phyloP scores from a whole-genome alignment of 768 basidiomycete species.

The Saitozyma podzolica region DNA sequence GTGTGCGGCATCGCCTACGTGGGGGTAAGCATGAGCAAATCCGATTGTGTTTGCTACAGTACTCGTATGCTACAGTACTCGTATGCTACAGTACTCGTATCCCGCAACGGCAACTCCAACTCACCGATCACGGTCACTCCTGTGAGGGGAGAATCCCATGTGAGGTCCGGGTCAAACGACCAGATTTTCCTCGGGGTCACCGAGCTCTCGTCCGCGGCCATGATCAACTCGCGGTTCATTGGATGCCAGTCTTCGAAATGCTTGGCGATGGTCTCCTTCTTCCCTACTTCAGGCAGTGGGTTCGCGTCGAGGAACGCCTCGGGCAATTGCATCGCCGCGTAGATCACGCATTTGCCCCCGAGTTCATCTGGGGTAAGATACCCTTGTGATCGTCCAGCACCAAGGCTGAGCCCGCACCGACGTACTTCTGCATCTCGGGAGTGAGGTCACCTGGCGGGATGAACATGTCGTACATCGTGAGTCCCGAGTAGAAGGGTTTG shows the following conservation, averaged over 20 bases:
- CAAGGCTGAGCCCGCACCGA: background rate
- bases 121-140: constrained; percentile 30
- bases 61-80: too few species aligned
- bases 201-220: constrained; percentile 17
- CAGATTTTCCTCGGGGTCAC: background rate
- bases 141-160: constrained; percentile 19
- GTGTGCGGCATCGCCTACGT: too few species aligned
- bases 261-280: constrained; percentile 7
- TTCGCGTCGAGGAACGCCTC: constrained; percentile 2
- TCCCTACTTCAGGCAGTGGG: constrained; percentile 6
- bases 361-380: constrained; percentile 37
- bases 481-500: background rate
- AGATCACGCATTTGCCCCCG: constrained; percentile 28
- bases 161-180: constrained; percentile 17
- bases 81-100: too few species aligned
- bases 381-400: background rate
- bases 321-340: constrained; percentile 22
- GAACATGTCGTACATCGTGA: constrained; percentile 26
- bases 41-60: too few species aligned
- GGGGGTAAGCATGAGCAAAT: background rate
- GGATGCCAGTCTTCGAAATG: constrained; percentile 27
- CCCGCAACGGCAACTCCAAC: background rate
- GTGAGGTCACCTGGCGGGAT: constrained; percentile 26
- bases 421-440: constrained; percentile 28
- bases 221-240: constrained; percentile 17